Evolutionary conservation across 2,329 filamentous ascomycete genomes (phyloP), one percentile per base, ranked within the genome.

Genomic region (Claviceps sp.): DNA sequence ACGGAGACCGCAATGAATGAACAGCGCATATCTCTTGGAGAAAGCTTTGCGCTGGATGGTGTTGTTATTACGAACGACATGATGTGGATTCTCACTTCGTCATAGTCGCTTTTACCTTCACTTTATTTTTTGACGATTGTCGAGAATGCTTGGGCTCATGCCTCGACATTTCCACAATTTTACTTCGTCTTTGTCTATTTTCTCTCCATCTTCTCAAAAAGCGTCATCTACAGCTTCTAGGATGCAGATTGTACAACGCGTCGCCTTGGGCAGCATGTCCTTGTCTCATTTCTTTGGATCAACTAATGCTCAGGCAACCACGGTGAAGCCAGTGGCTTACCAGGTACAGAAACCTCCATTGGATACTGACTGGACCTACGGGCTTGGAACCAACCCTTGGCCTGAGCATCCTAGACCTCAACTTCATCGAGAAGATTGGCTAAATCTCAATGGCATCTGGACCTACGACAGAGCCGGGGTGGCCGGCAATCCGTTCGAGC

Each of bases 371-470:
- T 79, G 76, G 76, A 79, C 76, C 1, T 62, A 68, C 51, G 63
- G 70, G 5, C 72, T 78, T 20, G 76, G 76, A 37, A 76, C 67
- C 1, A 64, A 73, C 40, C 75, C 77, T 0, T 79, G 77, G 77
- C 74, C 74, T 2, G 75, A 81, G 47, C 71, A 81, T 55, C 78
- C 78, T 9, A 73, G 78, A 0, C 78, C 78, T 2, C 76, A 75
- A 56, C 71, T 81, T 8, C 70, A 71, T 38, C 73, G 78, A 4
- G 66, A 75, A 4, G 58, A 65, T 5, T 82, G 78, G 78, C 65
- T 75, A 60, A 78, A 68, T 45, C 66, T 81, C 5, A 80, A 81
- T 52, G 78, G 78, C 0, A 71, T 81, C 4, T 81, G 78, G 78
- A 74, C 72, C 2, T 80, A 72, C 60, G 68, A 69, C 42, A 65